These are phyloP conservation scores for Musa acuminata DNA, from an alignment of 176 grass and related monocot species.

Conservation along the genomic window DNA sequence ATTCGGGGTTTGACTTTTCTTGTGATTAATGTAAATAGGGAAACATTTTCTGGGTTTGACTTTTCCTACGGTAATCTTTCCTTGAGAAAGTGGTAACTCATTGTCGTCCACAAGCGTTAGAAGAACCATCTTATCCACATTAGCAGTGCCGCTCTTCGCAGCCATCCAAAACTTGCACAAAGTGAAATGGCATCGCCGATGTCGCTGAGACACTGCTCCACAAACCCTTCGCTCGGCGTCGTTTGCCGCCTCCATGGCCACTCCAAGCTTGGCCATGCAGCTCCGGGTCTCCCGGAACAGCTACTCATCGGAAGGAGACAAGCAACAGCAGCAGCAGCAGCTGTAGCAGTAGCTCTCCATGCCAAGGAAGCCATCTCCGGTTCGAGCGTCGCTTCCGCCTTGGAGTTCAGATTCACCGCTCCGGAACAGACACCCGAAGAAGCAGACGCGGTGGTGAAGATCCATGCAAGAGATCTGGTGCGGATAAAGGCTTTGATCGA, in stretches of 20 bases:
- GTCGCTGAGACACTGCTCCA: not conserved
- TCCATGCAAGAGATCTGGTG: conserved; percentile 55
- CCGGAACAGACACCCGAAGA: conserved; percentile 61
- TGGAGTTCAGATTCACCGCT: conserved; percentile 46
- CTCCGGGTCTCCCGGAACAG: not conserved
- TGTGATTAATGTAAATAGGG: too few relatives aligned
- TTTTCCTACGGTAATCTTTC: too few relatives aligned
- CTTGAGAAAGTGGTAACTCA: too few relatives aligned
- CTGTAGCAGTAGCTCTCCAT: conserved; percentile 14
- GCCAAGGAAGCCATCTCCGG: conserved; percentile 28
- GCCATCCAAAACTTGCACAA: not conserved
- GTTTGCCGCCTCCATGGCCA: conserved; percentile 6
- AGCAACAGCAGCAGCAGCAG: conserved; percentile 16
- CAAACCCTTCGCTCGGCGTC: not conserved
- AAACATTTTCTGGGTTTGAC: too few relatives aligned
- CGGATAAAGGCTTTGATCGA: conserved; percentile 53
- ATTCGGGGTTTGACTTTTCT: too few relatives aligned
- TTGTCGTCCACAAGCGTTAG: too few relatives aligned
- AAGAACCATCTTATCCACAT: not conserved
- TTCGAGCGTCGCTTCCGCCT: conserved; percentile 24
- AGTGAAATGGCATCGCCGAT: not conserved
- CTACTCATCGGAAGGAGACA: conserved; percentile 25
- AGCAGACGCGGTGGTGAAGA: conserved; percentile 35
- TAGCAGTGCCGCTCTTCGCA: not conserved
- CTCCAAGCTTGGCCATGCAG: not conserved